phyloP scores from a whole-genome alignment of 1,139 yeast genomes.

The Cylindricascospora bacillispora region DNA sequence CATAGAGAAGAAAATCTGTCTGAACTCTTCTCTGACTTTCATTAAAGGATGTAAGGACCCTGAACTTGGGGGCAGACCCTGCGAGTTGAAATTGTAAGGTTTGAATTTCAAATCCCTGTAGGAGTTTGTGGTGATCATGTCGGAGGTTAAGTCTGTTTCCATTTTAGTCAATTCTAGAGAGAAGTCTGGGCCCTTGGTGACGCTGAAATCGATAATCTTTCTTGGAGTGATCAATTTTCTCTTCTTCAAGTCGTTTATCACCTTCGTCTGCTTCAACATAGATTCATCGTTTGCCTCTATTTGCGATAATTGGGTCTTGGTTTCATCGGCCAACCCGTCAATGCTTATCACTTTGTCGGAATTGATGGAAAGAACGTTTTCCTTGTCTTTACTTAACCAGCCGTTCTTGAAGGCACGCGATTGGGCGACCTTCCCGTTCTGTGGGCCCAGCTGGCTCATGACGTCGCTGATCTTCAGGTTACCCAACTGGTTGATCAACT shows the following conservation, averaged over 20 bases:
- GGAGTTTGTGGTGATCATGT: constrained; percentile 68
- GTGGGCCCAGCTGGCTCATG: constrained; percentile 61
- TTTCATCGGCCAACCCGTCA: constrained; percentile 39
- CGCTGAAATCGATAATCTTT: constrained; percentile 63
- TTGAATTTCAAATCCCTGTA: constrained; percentile 84
- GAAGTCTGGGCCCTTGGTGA: constrained; percentile 74
- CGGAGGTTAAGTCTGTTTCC: constrained; percentile 90
- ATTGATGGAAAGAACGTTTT: constrained; percentile 48
- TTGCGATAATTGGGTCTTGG: constrained; percentile 49
- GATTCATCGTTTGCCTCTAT: constrained; percentile 30
- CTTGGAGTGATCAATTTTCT: constrained; percentile 70
- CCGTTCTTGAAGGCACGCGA: constrained; percentile 98
- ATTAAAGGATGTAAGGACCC: constrained; percentile 96
- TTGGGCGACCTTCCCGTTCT: constrained; percentile 77
- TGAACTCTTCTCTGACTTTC: constrained; percentile 93
- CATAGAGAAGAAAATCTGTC: constrained; percentile 94
- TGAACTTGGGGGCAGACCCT: constrained; percentile 73
- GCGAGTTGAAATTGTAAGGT: constrained; percentile 91
- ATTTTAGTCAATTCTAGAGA: constrained; percentile 65
- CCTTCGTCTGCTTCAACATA: constrained; percentile 46
- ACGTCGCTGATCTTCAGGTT: constrained; percentile 76
- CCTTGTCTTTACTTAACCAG: constrained; percentile 87
- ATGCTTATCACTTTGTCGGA: constrained; percentile 31
- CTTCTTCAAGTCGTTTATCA: constrained; percentile 76
- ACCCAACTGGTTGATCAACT: constrained; percentile 61